These are phyloP conservation scores for Puya raimondii DNA, from an alignment of 176 grass and related monocot species.

Conservation along the genomic window DNA sequence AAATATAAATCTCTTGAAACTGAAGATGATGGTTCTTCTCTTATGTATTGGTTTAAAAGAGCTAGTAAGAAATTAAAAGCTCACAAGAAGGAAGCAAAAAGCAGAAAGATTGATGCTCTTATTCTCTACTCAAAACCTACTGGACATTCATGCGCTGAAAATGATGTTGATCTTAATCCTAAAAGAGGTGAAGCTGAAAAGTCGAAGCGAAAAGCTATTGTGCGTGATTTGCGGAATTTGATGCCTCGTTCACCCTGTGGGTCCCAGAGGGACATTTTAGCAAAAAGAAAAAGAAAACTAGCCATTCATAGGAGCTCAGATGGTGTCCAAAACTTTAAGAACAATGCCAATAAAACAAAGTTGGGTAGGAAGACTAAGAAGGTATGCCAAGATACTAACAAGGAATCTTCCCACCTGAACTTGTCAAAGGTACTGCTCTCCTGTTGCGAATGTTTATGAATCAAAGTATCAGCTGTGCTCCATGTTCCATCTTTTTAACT, in stretches of 20 bases:
- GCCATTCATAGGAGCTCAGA: constrained; percentile 9
- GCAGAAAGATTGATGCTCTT: constrained; percentile 29
- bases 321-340: constrained; percentile 9
- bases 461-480: too few species aligned
- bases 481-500: not conserved
- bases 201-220: not conserved
- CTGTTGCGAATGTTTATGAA: not conserved
- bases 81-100: constrained; percentile 24
- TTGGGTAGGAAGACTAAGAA: constrained; percentile 17
- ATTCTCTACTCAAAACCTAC: constrained; percentile 23
- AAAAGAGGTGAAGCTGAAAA: not conserved
- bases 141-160: constrained; percentile 13
- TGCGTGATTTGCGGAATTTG: not conserved
- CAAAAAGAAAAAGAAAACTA: constrained; percentile 24
- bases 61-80: constrained; percentile 36
- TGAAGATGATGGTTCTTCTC: constrained; percentile 51
- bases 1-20: constrained; percentile 29
- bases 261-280: constrained; percentile 17
- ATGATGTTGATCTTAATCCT: constrained; percentile 5
- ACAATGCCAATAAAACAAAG: constrained; percentile 16
- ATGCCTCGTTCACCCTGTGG: not conserved
- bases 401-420: constrained; percentile 15
- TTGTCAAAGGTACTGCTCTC: constrained; percentile 18
- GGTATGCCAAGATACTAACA: constrained; percentile 1
- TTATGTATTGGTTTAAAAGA: constrained; percentile 52